phyloP scores from a whole-genome alignment of 2,329 filamentous ascomycete species.

The Stachybotrys chlorohalonatus region DNA sequence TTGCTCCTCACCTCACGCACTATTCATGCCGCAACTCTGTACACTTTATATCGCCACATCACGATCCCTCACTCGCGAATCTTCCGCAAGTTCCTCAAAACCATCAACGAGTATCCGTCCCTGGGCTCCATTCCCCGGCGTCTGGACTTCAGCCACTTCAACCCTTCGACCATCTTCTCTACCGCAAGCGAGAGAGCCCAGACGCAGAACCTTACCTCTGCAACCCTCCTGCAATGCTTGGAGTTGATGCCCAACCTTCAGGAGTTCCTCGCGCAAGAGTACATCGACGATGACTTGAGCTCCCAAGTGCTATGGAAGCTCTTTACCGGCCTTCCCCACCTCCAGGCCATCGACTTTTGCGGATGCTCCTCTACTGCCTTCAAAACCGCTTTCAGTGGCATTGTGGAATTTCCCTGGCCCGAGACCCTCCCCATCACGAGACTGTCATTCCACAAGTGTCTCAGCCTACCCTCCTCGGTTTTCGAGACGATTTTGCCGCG shows the following conservation, averaged over 20 bases:
- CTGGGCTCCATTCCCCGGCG: slow-evolving; percentile 69
- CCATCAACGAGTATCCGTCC: slow-evolving; percentile 55
- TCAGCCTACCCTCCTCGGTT: slow-evolving; percentile 55
- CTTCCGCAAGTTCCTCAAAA: slow-evolving; percentile 71
- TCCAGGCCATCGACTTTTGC: slow-evolving; percentile 68
- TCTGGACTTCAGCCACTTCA: slow-evolving; percentile 80
- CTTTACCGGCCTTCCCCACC: slow-evolving; percentile 53
- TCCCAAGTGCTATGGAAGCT: slow-evolving; percentile 61
- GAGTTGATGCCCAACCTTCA: slow-evolving; percentile 63
- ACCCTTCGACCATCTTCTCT: slow-evolving; percentile 66
- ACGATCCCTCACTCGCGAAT: slow-evolving; percentile 76
- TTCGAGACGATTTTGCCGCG: slow-evolving; percentile 65
- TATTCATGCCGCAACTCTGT: slow-evolving; percentile 63
- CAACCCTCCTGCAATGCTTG: slow-evolving; percentile 63
- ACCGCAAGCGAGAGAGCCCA: slow-evolving; percentile 66
- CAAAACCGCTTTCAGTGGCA: slow-evolving; percentile 52
- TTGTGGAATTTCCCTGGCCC: slow-evolving; percentile 45
- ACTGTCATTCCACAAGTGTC: slow-evolving; percentile 71
- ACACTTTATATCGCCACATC: slow-evolving; percentile 69
- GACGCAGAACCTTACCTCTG: slow-evolving; percentile 66
- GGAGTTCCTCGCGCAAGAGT: slow-evolving; percentile 74
- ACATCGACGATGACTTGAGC: slow-evolving; percentile 68
- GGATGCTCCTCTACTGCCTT: slow-evolving; percentile 63
- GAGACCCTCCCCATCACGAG: slow-evolving; percentile 51
- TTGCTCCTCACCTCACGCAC: slow-evolving; percentile 68